phyloP scores from a whole-genome alignment of 495 filamentous ascomycete genomes.

The Aspergillus carlsbadensis region DNA sequence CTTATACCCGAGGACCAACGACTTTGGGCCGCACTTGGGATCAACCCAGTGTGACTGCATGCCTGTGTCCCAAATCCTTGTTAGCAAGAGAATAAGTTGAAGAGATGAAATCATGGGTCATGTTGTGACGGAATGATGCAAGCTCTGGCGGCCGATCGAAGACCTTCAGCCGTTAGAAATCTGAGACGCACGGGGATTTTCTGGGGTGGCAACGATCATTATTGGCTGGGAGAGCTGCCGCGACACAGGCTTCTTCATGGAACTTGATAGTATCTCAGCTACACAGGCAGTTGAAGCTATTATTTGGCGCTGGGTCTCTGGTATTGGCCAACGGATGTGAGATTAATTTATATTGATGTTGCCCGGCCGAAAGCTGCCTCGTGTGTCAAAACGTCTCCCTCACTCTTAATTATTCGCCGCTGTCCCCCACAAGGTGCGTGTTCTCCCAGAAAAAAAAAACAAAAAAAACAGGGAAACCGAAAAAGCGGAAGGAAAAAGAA shows the following conservation, averaged over 20 bases:
- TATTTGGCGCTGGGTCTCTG: not conserved
- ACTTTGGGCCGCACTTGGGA: not conserved
- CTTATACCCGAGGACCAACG: not conserved
- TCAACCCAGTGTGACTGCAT: not conserved
- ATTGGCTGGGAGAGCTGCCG: slow-evolving; percentile 6
- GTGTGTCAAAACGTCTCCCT: not conserved
- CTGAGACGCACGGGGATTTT: not conserved
- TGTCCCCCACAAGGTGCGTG: not conserved
- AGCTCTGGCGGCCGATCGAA: not conserved
- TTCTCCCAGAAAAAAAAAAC: not conserved
- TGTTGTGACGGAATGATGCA: not conserved
- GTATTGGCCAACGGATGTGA: too few relatives aligned
- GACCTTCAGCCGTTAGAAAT: slow-evolving; percentile 2
- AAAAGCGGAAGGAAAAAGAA: not conserved
- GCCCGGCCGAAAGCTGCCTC: not conserved
- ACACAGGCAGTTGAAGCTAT: not conserved
- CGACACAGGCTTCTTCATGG: not conserved
- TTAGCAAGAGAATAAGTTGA: too few relatives aligned
- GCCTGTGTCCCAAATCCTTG: not conserved
- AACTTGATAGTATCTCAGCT: not conserved
- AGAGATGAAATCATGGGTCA: slow-evolving; percentile 1
- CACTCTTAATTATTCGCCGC: not conserved
- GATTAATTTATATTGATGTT: too few relatives aligned
- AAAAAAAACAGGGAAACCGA: not conserved
- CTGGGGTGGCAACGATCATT: not conserved